Conservation (phyloP, 1,284 basidiomycete species). For the Trichosporon sp. region DNA sequence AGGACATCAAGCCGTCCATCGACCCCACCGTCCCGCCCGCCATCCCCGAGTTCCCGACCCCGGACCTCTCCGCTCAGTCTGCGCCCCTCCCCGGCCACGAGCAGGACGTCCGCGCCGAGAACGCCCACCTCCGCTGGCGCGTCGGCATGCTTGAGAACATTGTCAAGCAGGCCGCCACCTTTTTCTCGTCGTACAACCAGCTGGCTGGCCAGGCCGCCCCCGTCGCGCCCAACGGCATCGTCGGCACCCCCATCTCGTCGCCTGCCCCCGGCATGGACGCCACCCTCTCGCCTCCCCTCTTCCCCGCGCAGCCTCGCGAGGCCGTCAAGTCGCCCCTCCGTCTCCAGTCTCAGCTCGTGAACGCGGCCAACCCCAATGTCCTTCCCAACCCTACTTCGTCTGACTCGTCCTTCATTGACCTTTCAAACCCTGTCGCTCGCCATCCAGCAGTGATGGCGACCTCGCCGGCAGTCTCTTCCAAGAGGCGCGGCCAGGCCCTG, state of each 20-base stretch:
- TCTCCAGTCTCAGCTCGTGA: conserved; percentile 19
- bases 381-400: conserved; percentile 9
- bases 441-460: conserved; percentile 49
- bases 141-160: conserved; percentile 40
- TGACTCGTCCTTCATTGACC: conserved; percentile 21
- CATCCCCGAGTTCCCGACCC: conserved; percentile 7
- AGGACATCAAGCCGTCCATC: conserved; percentile 33
- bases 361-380: conserved; percentile 1
- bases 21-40: conserved; percentile 8
- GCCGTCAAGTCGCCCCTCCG: conserved; percentile 19
- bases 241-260: conserved; percentile 13
- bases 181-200: conserved; percentile 26
- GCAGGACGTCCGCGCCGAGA: conserved; percentile 29
- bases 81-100: conserved; percentile 5
- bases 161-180: conserved; percentile 41
- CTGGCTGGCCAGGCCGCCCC: conserved; percentile 10
- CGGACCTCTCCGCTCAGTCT: background rate
- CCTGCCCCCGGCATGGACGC: conserved; percentile 24
- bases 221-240: background rate
- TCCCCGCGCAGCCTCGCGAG: conserved; percentile 18
- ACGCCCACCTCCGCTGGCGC: conserved; percentile 36
- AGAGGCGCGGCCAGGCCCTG: conserved; percentile 39
- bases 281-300: conserved; percentile 34
- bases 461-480: conserved; percentile 22
- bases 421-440: conserved; percentile 43